These are phyloP conservation scores for Cladophialophora psammophila DNA, from an alignment of 2,329 filamentous ascomycete genomes.

Conservation along the genomic window DNA sequence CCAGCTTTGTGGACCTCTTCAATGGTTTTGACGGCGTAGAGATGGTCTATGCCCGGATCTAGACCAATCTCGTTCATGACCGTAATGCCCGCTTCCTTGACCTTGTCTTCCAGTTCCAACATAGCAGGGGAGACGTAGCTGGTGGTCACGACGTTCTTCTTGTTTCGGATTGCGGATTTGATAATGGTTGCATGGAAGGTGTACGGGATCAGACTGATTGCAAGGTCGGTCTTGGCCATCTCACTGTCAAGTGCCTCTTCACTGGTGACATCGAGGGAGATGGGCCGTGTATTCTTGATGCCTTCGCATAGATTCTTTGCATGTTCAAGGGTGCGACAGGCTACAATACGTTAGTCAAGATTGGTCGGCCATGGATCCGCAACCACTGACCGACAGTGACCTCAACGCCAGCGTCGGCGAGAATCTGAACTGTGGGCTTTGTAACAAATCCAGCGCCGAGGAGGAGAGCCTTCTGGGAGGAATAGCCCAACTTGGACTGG, in stretches of 20 bases:
- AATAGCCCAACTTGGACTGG: conserved; percentile 36
- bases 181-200: conserved; percentile 88
- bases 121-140: conserved; percentile 93
- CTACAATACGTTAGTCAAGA: conserved; percentile 51
- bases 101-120: conserved; percentile 81
- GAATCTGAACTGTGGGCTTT: conserved; percentile 69
- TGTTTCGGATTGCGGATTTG: conserved; percentile 88
- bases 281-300: conserved; percentile 74
- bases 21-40: conserved; percentile 85
- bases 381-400: conserved; percentile 68
- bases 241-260: conserved; percentile 78
- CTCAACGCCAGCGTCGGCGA: conserved; percentile 65
- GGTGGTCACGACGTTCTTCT: conserved; percentile 97
- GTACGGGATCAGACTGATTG: conserved; percentile 88
- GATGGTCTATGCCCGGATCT: conserved; percentile 44
- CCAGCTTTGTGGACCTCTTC: conserved; percentile 84
- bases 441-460: conserved; percentile 56
- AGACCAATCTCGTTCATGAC: conserved; percentile 97
- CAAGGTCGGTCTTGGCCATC: conserved; percentile 79
- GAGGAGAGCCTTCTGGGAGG: conserved; percentile 37
- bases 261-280: conserved; percentile 85
- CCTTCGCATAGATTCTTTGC: conserved; percentile 77
- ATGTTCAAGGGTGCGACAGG: conserved; percentile 79
- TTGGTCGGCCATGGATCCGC: not conserved
- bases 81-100: conserved; percentile 90